Conservation (phyloP, 2,329 filamentous ascomycete genomes). For the Alternaria panax region DNA sequence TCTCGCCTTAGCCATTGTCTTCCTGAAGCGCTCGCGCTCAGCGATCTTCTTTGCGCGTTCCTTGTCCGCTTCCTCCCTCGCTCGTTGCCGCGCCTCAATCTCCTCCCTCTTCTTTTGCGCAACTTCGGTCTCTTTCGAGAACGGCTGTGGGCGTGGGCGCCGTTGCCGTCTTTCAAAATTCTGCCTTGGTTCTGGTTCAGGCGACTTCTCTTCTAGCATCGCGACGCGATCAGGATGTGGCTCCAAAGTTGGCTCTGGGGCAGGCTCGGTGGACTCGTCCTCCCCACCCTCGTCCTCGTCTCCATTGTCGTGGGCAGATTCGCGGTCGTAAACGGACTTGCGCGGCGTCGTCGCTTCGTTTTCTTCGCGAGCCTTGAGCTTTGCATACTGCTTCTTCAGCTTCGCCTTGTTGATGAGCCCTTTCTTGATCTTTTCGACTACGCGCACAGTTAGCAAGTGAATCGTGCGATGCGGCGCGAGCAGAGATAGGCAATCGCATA, state of each 20-base stretch:
- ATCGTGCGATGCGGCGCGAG: too few relatives aligned
- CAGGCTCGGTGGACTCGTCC: slow-evolving; percentile 29
- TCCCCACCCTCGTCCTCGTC: slow-evolving; percentile 41
- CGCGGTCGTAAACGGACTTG: slow-evolving; percentile 47
- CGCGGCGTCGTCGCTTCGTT: slow-evolving; percentile 40
- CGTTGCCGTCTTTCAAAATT: slow-evolving; percentile 31
- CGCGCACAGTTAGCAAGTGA: slow-evolving; percentile 9
- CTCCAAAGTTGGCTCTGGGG: slow-evolving; percentile 54
- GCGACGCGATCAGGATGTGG: slow-evolving; percentile 68
- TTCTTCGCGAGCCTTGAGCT: slow-evolving; percentile 73
- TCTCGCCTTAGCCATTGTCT: slow-evolving; percentile 68
- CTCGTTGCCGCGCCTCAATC: slow-evolving; percentile 65
- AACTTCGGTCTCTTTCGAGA: slow-evolving; percentile 53
- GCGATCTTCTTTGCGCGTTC: slow-evolving; percentile 62
- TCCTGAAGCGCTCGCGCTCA: slow-evolving; percentile 75
- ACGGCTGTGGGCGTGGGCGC: slow-evolving; percentile 48
- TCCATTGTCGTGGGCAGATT: slow-evolving; percentile 9
- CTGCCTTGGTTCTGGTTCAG: slow-evolving; percentile 24
- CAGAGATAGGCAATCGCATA: background rate
- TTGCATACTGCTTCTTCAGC: slow-evolving; percentile 89
- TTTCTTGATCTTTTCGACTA: slow-evolving; percentile 88
- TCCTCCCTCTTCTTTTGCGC: slow-evolving; percentile 67
- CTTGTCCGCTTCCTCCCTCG: slow-evolving; percentile 69
- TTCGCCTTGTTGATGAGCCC: slow-evolving; percentile 91
- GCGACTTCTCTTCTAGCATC: slow-evolving; percentile 59